phyloP scores from a whole-genome alignment of 371 early-diverging fungal species.

The Mortierella sp. region DNA sequence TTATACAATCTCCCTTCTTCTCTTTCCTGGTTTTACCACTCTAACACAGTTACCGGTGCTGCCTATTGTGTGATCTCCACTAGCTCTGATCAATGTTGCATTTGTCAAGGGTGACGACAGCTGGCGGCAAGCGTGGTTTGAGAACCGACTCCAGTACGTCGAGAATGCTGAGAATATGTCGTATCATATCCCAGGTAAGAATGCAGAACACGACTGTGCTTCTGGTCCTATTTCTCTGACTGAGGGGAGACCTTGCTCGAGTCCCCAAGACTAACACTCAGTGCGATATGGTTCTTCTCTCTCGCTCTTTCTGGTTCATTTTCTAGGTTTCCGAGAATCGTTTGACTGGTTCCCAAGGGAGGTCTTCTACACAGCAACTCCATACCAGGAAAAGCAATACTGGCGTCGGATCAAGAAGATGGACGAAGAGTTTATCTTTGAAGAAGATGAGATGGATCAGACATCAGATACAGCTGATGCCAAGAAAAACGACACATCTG shows the following conservation, averaged over 20 bases:
- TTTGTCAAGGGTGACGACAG: conserved; percentile 22
- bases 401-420: too few relatives aligned
- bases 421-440: too few relatives aligned
- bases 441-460: too few relatives aligned
- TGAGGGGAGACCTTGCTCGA: too few relatives aligned
- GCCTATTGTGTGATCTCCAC: too few relatives aligned
- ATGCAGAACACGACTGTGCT: neutral
- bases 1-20: neutral
- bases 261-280: too few relatives aligned
- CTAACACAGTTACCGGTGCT: too few relatives aligned
- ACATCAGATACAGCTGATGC: too few relatives aligned
- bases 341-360: conserved; percentile 9
- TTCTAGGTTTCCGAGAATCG: conserved; percentile 5
- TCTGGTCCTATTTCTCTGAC: neutral
- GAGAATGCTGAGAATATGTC: conserved; percentile 28
- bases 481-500: too few relatives aligned
- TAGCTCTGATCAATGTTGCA: conserved; percentile 26
- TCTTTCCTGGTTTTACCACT: neutral
- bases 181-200: conserved; percentile 13
- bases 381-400: conserved; percentile 1
- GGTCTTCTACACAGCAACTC: conserved; percentile 10
- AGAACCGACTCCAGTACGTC: conserved; percentile 17
- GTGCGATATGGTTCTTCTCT: too few relatives aligned
- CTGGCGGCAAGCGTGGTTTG: conserved; percentile 22
- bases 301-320: too few relatives aligned